Evolutionary conservation across 1,284 basidiomycete genomes (phyloP).

Genomic region (Trametes versicolor): DNA sequence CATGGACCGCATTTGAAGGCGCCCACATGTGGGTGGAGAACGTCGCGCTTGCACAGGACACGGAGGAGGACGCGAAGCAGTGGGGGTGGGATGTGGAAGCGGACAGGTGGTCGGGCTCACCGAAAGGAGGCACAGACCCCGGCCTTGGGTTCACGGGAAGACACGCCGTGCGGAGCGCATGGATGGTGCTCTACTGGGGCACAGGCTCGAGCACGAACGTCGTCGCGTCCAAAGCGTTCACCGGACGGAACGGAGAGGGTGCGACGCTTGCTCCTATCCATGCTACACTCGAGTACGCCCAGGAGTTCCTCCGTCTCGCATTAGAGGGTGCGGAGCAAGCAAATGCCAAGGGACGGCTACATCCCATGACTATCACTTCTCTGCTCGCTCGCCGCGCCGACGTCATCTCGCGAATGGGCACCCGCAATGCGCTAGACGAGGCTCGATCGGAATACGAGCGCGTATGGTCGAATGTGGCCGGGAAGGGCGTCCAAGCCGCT

Average conservation of each 20-base stretch:
- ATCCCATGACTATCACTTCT: slow-evolving; percentile 63
- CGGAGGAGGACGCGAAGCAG: slow-evolving; percentile 59
- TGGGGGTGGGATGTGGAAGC: slow-evolving; percentile 83
- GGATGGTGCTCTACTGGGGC: slow-evolving; percentile 82
- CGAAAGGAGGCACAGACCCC: slow-evolving; percentile 77
- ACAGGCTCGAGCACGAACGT: slow-evolving; percentile 56
- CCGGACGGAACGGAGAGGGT: slow-evolving; percentile 47
- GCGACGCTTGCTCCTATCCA: slow-evolving; percentile 58
- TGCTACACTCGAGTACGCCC: slow-evolving; percentile 60
- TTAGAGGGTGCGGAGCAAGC: slow-evolving; percentile 57
- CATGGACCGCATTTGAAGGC: slow-evolving; percentile 61
- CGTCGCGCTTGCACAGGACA: slow-evolving; percentile 61
- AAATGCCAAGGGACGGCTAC: slow-evolving; percentile 49
- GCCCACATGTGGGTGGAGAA: slow-evolving; percentile 80
- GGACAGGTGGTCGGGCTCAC: slow-evolving; percentile 80
- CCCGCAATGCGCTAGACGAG: slow-evolving; percentile 60
- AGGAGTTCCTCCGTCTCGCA: slow-evolving; percentile 63
- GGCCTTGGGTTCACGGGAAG: slow-evolving; percentile 72
- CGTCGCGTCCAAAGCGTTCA: slow-evolving; percentile 50
- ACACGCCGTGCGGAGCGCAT: slow-evolving; percentile 77
- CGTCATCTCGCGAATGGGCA: slow-evolving; percentile 75
- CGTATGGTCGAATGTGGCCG: slow-evolving; percentile 61
- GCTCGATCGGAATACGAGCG: slow-evolving; percentile 72
- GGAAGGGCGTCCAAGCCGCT: slow-evolving; percentile 56
- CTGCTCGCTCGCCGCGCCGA: slow-evolving; percentile 71